Base-by-base conservation (phyloP, 2,329 filamentous ascomycete species). In the Alternaria consortialis region DNA sequence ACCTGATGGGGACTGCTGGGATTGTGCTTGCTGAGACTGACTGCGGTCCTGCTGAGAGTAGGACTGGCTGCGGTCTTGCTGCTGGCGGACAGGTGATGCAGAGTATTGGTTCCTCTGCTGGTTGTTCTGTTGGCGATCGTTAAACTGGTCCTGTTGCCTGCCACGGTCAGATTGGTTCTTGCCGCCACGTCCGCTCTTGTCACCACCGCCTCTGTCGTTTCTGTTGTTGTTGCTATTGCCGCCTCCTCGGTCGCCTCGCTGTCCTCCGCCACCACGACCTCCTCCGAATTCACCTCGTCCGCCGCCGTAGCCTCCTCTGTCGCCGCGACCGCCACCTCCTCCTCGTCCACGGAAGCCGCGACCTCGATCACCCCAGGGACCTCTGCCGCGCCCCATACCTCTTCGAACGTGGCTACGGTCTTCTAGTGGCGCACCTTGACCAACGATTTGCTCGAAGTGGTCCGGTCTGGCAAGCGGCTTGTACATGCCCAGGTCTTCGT, bases 401-500 rank as follows among this genome's bases (percentile, higher is more conserved):
- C 75, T 67, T 17, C 76, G 72, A 11, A 78, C 75, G 55, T 79
- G 76, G 53, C 75, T 79, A 17, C 77, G 68, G 54, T 77, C 70
- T 67, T 77, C 74, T 17, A 78, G 63, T 23, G 78, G 78, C 17
- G 78, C 76, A 34, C 73, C 75, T 40, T 77, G 77, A 20, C 77
- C 76, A 68, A 83, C 81, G 64, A 83, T 74, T 46, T 82, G 73
- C 40, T 80, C 77, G 44, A 84, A 80, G 56, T 83, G 80, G 40
- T 82, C 80, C 3, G 82, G 82, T 47, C 82, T 72, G 46, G 80
- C 79, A 20, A 84, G 75, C 7, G 82, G 82, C 36, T 76, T 82
- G 69, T 84, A 84, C 76, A 82, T 82, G 42, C 81, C 81, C 7
- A 76, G 68, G 23, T 78, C 77, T 25, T 81, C 79, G 43, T 81